Conservation (phyloP, 768 basidiomycete genomes). For the Exsudoporus frostii region DNA sequence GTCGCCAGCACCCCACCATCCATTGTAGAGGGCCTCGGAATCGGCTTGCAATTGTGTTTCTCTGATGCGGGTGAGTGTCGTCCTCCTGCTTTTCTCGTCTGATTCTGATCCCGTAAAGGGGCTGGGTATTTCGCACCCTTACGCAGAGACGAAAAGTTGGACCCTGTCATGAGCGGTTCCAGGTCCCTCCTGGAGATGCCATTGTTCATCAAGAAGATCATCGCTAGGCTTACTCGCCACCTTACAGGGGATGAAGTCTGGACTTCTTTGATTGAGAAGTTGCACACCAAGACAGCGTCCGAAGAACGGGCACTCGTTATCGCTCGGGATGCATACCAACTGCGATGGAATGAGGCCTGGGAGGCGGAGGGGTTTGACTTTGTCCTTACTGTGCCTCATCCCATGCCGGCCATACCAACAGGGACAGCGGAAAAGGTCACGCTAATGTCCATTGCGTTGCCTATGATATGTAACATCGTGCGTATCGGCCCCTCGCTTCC, state of each 20-base stretch:
- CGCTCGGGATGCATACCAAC: slow-evolving; percentile 23
- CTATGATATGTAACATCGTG: slow-evolving; percentile 45
- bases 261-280: slow-evolving; percentile 33
- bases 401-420: slow-evolving; percentile 38
- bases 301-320: slow-evolving; percentile 30
- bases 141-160: slow-evolving; percentile 35
- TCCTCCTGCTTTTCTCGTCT: background rate
- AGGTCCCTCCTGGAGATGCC: slow-evolving; percentile 27
- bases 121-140: slow-evolving; percentile 38
- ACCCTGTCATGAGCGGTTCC: slow-evolving; percentile 27
- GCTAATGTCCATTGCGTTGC: slow-evolving; percentile 31
- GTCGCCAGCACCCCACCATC: slow-evolving; percentile 42
- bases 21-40: slow-evolving; percentile 45
- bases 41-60: slow-evolving; percentile 55
- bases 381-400: slow-evolving; percentile 38
- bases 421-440: slow-evolving; percentile 34
- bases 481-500: slow-evolving; percentile 13
- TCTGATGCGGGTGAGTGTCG: slow-evolving; percentile 48
- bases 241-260: slow-evolving; percentile 24
- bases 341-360: slow-evolving; percentile 39
- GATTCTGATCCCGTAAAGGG: slow-evolving; percentile 31
- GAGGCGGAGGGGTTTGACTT: slow-evolving; percentile 39
- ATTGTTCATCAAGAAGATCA: slow-evolving; percentile 39
- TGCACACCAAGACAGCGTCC: slow-evolving; percentile 29
- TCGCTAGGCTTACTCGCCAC: slow-evolving; percentile 39